Base-by-base conservation (phyloP, 164 flowering plant genomes). In the Piper betle region DNA sequence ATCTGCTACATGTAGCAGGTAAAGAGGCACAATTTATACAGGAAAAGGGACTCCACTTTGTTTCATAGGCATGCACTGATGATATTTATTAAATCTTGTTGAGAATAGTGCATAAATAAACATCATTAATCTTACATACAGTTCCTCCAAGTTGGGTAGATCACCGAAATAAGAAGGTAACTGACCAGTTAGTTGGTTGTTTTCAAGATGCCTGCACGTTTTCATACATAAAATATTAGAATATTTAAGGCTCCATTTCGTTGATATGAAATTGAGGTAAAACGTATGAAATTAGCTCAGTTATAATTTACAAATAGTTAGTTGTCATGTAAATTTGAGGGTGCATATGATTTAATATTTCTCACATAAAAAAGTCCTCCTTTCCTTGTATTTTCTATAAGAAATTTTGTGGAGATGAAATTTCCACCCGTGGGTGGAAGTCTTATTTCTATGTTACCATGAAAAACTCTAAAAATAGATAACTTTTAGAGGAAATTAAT, bases 121-220 rank as follows among this genome's bases (percentile, higher is more conserved):
- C 46, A 42, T 42, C 7, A 11, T 25, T 52, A 52, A 13, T 64
- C 57, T 20, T 56, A 74, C 96, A 19, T 84, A 89, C 97, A 93
- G 62, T 79, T 83, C 98, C 66, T 64, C 75, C 63, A 89, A 80
- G 78, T 68, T 81, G 52, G 85, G 90, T 61, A 93, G 74, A 60
- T 73, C 73, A n/a, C 82, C 83, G 37, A 93, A 68, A 73, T 75
- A 84, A 64, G 86, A 75, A 48, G 98, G 97, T 64, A 93, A 56
- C 58, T 78, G 73, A 53, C 98, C 97, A 62, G 73, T 81, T 52
- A 89, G 71, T 64, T 70, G 68, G 69, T 93, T 93, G 82, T 89
- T 83, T 77, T 89, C 97, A 46, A 93, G 77, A 80, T 93, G 98
- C 76, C 98, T 92, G 87, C 82, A 81, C 53, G 43, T 42, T 55